Conservation (phyloP, 2,329 filamentous ascomycete species). For the Ophiostoma montium region DNA sequence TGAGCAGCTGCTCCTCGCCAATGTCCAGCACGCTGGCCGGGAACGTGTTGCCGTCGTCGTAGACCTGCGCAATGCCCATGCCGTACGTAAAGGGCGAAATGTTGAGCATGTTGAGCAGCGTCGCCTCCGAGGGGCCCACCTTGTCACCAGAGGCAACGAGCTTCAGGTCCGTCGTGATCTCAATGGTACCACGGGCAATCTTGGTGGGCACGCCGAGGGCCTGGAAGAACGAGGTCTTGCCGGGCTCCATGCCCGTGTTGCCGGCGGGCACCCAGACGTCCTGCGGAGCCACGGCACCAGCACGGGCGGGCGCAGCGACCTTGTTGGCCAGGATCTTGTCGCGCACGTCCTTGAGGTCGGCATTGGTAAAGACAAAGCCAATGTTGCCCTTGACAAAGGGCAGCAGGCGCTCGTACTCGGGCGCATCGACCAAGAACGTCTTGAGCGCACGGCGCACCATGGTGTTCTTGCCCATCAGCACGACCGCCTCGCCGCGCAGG, state of each 20-base stretch:
- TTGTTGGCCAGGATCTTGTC: constrained; percentile 94
- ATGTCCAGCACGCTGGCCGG: constrained; percentile 77
- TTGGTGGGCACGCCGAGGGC: constrained; percentile 99
- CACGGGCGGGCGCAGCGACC: constrained; percentile 94
- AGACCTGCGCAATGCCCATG: constrained; percentile 92
- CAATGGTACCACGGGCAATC: constrained; percentile 99
- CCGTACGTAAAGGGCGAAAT: constrained; percentile 99
- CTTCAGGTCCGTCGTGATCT: constrained; percentile 97
- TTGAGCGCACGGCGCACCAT: constrained; percentile 99
- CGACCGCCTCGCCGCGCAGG: constrained; percentile 82
- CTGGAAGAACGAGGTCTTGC: constrained; percentile 99
- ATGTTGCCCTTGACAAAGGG: constrained; percentile 95
- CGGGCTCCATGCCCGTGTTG: constrained; percentile 99
- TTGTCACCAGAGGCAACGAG: constrained; percentile 84
- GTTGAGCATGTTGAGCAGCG: constrained; percentile 98
- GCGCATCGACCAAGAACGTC: constrained; percentile 78
- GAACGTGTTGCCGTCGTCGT: constrained; percentile 95
- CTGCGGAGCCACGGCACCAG: constrained; percentile 82
- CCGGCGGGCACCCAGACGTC: constrained; percentile 95
- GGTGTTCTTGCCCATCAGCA: constrained; percentile 99
- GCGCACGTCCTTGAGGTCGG: constrained; percentile 79
- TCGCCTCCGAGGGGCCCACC: constrained; percentile 98
- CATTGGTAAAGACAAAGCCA: constrained; percentile 99
- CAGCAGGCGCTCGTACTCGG: constrained; percentile 96
- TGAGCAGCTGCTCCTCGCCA: constrained; percentile 84